phyloP scores from a whole-genome alignment of 2,329 filamentous ascomycete genomes.

The Colletotrichum camelliae region DNA sequence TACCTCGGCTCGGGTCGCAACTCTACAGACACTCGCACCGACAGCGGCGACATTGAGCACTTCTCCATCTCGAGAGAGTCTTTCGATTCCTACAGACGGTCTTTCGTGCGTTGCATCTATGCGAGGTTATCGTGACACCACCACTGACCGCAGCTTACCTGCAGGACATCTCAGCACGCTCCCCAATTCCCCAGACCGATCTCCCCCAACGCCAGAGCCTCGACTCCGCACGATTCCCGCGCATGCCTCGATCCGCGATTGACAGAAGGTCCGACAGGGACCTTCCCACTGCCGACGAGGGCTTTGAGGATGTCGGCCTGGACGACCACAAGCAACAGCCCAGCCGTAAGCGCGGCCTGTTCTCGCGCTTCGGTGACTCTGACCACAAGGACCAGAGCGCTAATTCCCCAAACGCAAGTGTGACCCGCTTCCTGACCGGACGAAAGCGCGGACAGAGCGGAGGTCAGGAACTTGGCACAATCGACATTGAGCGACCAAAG shows the following conservation, averaged over 20 bases:
- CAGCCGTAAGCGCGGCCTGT: conserved; percentile 69
- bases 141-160: neutral
- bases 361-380: conserved; percentile 78
- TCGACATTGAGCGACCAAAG: conserved; percentile 61
- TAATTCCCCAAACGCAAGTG: conserved; percentile 39
- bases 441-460: conserved; percentile 76
- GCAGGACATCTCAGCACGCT: conserved; percentile 89
- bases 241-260: conserved; percentile 66
- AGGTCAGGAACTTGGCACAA: conserved; percentile 73
- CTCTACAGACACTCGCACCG: conserved; percentile 59
- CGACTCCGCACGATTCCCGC: conserved; percentile 73
- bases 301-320: conserved; percentile 89
- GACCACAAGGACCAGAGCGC: conserved; percentile 38
- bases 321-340: conserved; percentile 69
- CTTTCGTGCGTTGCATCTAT: conserved; percentile 74
- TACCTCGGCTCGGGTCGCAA: conserved; percentile 53
- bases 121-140: neutral
- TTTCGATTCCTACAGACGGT: conserved; percentile 94
- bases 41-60: conserved; percentile 83
- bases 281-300: conserved; percentile 73
- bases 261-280: conserved; percentile 63
- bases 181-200: conserved; percentile 70
- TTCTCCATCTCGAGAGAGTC: conserved; percentile 97
- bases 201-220: conserved; percentile 76
- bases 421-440: conserved; percentile 69